Conservation (phyloP, 352 stramenopile species). For the Phytophthora ohioensis region DNA sequence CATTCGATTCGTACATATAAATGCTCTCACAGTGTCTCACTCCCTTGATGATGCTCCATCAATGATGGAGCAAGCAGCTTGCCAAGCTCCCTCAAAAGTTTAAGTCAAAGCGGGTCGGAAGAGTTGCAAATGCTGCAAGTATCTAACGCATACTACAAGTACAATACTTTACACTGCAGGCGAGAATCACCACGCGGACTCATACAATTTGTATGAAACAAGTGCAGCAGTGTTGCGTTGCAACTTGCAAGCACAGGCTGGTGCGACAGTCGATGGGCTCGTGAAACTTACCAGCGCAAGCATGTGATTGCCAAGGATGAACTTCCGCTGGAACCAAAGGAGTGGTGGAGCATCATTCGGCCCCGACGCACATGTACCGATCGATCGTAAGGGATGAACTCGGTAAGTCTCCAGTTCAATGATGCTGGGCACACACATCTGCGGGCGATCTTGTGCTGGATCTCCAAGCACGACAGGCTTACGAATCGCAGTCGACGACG, state of each 20-base stretch:
- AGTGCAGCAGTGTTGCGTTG: not conserved
- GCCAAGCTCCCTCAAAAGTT: not conserved
- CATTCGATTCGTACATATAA: too few relatives aligned
- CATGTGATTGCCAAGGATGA: constrained; percentile 8
- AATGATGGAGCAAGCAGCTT: too few relatives aligned
- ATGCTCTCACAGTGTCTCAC: too few relatives aligned
- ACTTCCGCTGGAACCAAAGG: not conserved
- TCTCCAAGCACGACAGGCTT: constrained; percentile 23
- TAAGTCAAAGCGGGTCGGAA: constrained; percentile 9
- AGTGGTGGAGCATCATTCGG: constrained; percentile 1
- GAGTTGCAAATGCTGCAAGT: constrained; percentile 20
- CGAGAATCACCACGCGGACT: constrained; percentile 4
- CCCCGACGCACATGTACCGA: too few relatives aligned
- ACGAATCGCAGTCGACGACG: constrained; percentile 2
- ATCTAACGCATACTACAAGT: too few relatives aligned
- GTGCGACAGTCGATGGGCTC: constrained; percentile 22
- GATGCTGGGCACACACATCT: constrained; percentile 17
- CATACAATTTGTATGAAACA: not conserved
- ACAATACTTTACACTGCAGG: too few relatives aligned
- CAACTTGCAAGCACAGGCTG: constrained; percentile 13
- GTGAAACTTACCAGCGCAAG: constrained; percentile 6
- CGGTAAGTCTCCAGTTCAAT: not conserved
- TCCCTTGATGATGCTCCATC: too few relatives aligned
- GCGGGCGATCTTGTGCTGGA: constrained; percentile 19
- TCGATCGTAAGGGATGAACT: too few relatives aligned